Conservation (phyloP, 495 filamentous ascomycete genomes). For the Emericellopsis terricola region DNA sequence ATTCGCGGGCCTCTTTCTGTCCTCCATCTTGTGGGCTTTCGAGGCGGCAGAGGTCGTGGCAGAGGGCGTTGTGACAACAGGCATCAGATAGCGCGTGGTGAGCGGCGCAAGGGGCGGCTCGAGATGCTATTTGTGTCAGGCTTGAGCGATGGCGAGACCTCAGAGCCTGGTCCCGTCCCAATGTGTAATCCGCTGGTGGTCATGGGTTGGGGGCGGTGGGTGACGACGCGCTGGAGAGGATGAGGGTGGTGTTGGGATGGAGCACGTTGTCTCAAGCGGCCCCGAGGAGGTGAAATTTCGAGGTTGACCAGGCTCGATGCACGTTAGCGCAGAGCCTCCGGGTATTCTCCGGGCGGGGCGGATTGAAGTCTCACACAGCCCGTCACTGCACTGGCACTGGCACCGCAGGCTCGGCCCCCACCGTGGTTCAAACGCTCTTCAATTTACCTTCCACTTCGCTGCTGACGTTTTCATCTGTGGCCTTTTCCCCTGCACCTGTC, state of each 20-base stretch:
- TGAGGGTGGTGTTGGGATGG: background rate
- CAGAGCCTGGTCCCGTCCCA: background rate
- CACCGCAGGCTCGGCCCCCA: no score
- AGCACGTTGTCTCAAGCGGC: background rate
- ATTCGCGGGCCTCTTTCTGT: slow-evolving; percentile 79
- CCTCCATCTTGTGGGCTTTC: slow-evolving; percentile 80
- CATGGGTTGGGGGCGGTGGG: background rate
- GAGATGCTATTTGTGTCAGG: background rate
- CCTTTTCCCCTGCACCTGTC: no score
- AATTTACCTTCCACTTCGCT: no score
- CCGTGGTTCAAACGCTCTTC: no score
- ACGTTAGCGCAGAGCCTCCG: no score
- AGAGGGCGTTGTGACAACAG: slow-evolving; percentile 54
- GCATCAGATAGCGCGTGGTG: slow-evolving; percentile 44
- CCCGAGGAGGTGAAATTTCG: slow-evolving; percentile 5
- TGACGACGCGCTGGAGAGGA: background rate
- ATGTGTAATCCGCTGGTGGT: background rate
- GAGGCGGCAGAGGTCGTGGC: slow-evolving; percentile 47
- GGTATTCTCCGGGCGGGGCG: no score
- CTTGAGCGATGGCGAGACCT: background rate
- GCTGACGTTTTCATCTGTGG: no score
- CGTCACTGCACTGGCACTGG: no score
- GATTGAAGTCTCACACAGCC: no score
- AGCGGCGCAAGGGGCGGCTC: slow-evolving; percentile 7
- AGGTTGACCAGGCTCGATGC: no score